Evolutionary conservation across 805 yeast species (phyloP), one percentile per base, ranked within the genome.

Genomic region (Komagataella kurtzmanii): DNA sequence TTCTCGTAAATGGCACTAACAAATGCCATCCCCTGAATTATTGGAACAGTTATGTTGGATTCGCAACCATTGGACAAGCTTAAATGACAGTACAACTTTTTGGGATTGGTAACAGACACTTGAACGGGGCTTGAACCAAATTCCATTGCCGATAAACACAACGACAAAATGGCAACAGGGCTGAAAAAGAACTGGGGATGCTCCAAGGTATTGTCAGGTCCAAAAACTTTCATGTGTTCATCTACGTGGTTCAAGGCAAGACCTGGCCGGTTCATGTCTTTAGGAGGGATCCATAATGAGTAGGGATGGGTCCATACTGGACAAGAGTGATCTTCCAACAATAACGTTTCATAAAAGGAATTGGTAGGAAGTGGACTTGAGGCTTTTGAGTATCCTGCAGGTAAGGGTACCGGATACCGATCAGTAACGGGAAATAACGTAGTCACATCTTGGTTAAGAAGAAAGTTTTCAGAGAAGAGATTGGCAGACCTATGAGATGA

Each of bases 1-100:
- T 74, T 74, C 60, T 75, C 73, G 55, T 76, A 83, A 23, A 75
- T 68, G 17, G 80, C 87, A 44, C 95, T 81, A 8, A 85, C 79
- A 57, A 85, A 80, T 12, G 95, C 96, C 78, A 75, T 74, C 52
- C 97, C 97, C 63, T 83, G 88, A n/a, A 82, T 85, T 52, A 85
- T 61, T 2, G 95, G 90, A 44, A 77, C 62, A 40, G 68, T 68
- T 50, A 81, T 61, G 40, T 67, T 71, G 48, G 78, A 48, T 44
- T 49, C 47, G 36, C 50, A 49, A 3, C 53, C 47, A 14, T 59
- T 55, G 6, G 51, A 49, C 17, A 60, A 40, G 6, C 54, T 55
- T 17, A 59, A 55, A 47, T 30, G 40, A 4, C 40, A 30, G n/a
- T 30, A 30, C 14, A 30, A 14, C 40, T 30, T 30, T 4, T 10